phyloP scores from a whole-genome alignment of 2,329 filamentous ascomycete genomes.

The Ceratocystiopsis minuta region DNA sequence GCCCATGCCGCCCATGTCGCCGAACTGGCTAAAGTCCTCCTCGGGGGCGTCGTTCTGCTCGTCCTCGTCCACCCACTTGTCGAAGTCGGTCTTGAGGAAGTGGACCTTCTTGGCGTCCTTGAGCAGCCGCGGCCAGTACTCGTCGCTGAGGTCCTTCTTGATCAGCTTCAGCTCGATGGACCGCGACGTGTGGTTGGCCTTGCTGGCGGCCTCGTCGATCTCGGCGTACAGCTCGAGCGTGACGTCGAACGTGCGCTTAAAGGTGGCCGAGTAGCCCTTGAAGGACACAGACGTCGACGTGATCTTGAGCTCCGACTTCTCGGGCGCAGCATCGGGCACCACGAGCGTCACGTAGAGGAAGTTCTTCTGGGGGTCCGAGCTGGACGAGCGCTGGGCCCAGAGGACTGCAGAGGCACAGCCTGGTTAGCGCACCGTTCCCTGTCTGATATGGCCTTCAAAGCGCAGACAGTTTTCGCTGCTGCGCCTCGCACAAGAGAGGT shows the following conservation, averaged over 20 bases:
- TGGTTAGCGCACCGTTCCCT: neutral
- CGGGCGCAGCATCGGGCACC: constrained; percentile 64
- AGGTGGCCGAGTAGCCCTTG: constrained; percentile 62
- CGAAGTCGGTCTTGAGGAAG: constrained; percentile 92
- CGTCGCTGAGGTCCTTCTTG: constrained; percentile 91
- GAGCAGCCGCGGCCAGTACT: constrained; percentile 89
- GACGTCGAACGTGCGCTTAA: constrained; percentile 75
- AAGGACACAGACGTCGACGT: constrained; percentile 63
- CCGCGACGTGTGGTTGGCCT: constrained; percentile 74
- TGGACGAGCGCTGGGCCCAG: constrained; percentile 93
- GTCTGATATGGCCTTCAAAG: too few species aligned
- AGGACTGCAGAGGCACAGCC: constrained; percentile 57
- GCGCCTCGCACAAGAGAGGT: neutral
- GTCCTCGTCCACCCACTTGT: constrained; percentile 98
- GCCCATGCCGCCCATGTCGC: constrained; percentile 33
- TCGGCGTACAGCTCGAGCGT: constrained; percentile 78
- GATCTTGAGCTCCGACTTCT: constrained; percentile 66
- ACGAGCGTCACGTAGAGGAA: constrained; percentile 85
- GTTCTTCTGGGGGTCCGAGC: constrained; percentile 68
- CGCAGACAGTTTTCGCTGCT: too few species aligned
- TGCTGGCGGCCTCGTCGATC: constrained; percentile 71
- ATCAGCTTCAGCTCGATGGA: constrained; percentile 79
- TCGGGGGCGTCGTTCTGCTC: constrained; percentile 85
- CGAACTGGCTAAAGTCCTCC: constrained; percentile 56
- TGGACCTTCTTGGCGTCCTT: constrained; percentile 82